Conservation (phyloP, 306 rosid species). For the Trifolium pratense region DNA sequence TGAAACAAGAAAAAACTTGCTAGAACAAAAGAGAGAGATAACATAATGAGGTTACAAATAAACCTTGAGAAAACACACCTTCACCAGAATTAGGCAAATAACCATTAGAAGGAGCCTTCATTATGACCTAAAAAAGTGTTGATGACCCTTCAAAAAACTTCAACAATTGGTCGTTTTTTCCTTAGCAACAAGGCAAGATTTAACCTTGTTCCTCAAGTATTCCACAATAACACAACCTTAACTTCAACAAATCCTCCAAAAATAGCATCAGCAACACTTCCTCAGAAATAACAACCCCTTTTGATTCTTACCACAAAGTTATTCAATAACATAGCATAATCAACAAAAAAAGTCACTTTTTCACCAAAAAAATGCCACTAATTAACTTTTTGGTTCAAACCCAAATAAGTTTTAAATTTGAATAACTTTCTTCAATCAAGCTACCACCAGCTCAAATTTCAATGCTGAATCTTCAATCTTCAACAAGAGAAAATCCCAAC, state of each 20-base stretch:
- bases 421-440: conserved; percentile 36
- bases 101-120: conserved; percentile 90
- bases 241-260: conserved; percentile 51
- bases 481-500: conserved; percentile 3
- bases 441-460: conserved; percentile 5
- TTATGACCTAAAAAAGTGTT: conserved; percentile 42
- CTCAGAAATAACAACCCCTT: conserved; percentile 37
- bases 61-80: conserved; percentile 60
- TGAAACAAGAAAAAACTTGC: conserved; percentile 30
- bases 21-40: neutral
- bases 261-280: conserved; percentile 39
- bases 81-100: conserved; percentile 75
- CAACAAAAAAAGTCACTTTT: conserved; percentile 39
- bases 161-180: conserved; percentile 45
- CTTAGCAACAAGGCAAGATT: conserved; percentile 43
- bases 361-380: conserved; percentile 41
- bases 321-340: too few species aligned
- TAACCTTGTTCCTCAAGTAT: conserved; percentile 38
- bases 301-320: conserved; percentile 33
- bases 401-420: conserved; percentile 37
- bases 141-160: conserved; percentile 43
- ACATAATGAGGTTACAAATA: conserved; percentile 18
- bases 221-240: conserved; percentile 46
- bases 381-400: conserved; percentile 29
- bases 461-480: conserved; percentile 25